Evolutionary conservation across 768 basidiomycete genomes (phyloP).

Genomic region (Lactarius psammicola): DNA sequence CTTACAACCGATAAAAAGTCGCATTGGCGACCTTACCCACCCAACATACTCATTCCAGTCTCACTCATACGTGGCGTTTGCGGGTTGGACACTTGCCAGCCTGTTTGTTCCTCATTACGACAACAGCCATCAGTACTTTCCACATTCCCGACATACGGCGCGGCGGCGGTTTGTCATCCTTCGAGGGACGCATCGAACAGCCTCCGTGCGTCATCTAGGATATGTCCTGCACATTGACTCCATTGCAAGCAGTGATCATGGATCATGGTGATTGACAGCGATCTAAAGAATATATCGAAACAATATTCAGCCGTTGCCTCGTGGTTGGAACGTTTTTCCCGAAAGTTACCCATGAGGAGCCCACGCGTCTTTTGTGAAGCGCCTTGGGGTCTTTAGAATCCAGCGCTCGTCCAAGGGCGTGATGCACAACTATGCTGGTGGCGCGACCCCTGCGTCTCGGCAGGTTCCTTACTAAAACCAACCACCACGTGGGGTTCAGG

Average conservation of each 20-base stretch:
- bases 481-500: not conserved
- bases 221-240: not conserved
- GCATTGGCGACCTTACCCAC: not conserved
- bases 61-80: no score
- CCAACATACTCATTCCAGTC: not conserved
- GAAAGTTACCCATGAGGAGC: not conserved
- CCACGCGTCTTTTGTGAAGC: not conserved
- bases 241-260: not conserved
- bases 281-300: not conserved
- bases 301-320: not conserved
- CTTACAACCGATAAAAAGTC: not conserved
- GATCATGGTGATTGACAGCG: not conserved
- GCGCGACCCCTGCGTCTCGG: not conserved
- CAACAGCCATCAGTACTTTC: not conserved
- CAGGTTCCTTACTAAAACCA: not conserved
- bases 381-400: not conserved
- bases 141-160: not conserved
- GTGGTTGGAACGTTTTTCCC: not conserved
- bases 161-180: not conserved
- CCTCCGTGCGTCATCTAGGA: not conserved
- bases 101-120: no score
- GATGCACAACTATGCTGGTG: not conserved
- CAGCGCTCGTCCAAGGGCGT: not conserved
- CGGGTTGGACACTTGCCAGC: no score
- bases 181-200: not conserved